Percentiles rank a stretch among this genome's conserved stretches.
phyloP scores from a whole-genome alignment of 257 asterid species.

The Salvia rosmarinus region DNA sequence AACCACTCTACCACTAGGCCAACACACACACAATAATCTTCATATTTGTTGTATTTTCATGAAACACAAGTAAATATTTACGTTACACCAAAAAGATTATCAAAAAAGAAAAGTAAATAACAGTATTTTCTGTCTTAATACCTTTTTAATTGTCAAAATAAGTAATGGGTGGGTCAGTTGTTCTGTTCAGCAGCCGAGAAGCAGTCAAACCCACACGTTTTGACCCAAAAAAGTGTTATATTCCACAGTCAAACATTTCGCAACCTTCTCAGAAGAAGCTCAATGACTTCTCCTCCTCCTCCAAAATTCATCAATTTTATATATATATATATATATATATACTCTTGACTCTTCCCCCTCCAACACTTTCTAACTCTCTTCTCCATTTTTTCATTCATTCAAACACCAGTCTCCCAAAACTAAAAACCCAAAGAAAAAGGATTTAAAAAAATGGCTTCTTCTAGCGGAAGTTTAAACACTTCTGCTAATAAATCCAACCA shows the following conservation, averaged over 20 bases:
- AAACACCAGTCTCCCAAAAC: background rate
- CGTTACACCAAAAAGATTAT: background rate
- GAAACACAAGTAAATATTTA: background rate
- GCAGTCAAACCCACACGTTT: conserved; percentile 64
- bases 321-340: background rate
- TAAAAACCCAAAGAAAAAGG: no score
- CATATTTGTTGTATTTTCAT: no score
- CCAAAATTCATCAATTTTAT: background rate
- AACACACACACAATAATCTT: no score
- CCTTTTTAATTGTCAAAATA: background rate
- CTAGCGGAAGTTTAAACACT: conserved; percentile 33
- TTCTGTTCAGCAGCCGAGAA: conserved; percentile 70
- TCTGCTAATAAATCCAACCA: conserved; percentile 19
- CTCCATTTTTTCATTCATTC: conserved; percentile 27
- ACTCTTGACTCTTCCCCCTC: background rate
- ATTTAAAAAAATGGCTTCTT: conserved; percentile 22
- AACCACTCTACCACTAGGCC: no score
- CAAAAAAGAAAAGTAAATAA: background rate
- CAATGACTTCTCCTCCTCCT: background rate
- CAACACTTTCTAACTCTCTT: conserved; percentile 18
- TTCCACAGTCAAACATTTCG: conserved; percentile 49
- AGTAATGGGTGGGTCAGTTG: conserved; percentile 29
- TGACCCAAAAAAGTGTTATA: conserved; percentile 34
- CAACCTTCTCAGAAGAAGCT: conserved; percentile 40
- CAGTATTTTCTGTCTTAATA: background rate